Evolutionary conservation across 2,329 filamentous ascomycete genomes (phyloP).

Genomic region (Talaromyces sp.): DNA sequence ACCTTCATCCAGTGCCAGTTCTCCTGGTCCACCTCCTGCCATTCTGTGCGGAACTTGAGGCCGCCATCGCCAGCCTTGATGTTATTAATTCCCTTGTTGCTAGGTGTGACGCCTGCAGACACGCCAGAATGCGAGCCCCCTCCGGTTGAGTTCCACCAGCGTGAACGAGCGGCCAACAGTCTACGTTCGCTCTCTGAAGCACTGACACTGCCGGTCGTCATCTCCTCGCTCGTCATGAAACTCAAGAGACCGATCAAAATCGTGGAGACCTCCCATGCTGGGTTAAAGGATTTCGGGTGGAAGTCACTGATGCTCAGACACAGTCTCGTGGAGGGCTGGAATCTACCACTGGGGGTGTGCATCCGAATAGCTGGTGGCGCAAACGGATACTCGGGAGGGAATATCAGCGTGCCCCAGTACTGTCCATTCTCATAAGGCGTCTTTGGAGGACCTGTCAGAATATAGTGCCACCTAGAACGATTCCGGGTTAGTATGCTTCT

Average conservation of each 20-base stretch:
- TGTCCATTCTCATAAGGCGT: constrained; percentile 93
- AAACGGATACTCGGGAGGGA: constrained; percentile 95
- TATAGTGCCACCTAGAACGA: constrained; percentile 78
- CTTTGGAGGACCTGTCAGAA: constrained; percentile 87
- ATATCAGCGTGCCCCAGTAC: constrained; percentile 96
- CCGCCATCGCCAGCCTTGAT: constrained; percentile 90
- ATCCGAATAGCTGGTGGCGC: constrained; percentile 96
- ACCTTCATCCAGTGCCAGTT: constrained; percentile 92
- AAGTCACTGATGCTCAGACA: constrained; percentile 97
- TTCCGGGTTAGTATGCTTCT: not conserved
- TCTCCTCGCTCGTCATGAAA: constrained; percentile 98
- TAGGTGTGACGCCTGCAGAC: constrained; percentile 48
- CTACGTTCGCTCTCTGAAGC: constrained; percentile 73
- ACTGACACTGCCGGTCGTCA: constrained; percentile 88
- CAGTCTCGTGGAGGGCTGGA: constrained; percentile 85
- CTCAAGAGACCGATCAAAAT: constrained; percentile 90
- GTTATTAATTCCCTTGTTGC: constrained; percentile 66
- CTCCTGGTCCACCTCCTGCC: constrained; percentile 81
- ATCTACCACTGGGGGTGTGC: constrained; percentile 95
- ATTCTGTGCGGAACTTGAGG: constrained; percentile 81
- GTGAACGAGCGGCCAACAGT: constrained; percentile 68
- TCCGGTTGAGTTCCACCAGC: constrained; percentile 97
- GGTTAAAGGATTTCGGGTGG: constrained; percentile 96
- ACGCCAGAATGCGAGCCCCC: constrained; percentile 64
- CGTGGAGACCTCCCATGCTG: constrained; percentile 95